Evolutionary conservation across 768 basidiomycete genomes (phyloP), one percentile per base, ranked within the genome.

Genomic region (Amanita subjunquillea): DNA sequence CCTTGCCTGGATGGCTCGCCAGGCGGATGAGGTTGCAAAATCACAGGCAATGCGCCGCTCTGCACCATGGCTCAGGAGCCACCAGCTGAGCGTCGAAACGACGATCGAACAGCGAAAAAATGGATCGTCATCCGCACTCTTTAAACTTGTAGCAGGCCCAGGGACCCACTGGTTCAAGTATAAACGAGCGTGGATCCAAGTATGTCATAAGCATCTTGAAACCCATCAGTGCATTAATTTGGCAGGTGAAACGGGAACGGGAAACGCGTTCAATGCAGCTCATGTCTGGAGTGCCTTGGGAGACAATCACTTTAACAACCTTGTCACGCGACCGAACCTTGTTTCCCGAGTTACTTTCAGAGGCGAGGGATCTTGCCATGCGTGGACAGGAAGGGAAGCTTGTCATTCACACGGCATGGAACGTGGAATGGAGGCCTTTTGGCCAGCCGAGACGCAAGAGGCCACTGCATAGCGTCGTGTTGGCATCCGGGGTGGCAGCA

Each of bases 341-440:
- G 20, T 97, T 99, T 65, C 79, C 91, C 1, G 60, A 72, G 40
- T 72, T 99, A 5, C 80, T 99, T 3, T 67, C 78, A 2, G 95
- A 99, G 65, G 95, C 96, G n/a, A 77, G 91, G 48, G 84, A 90
- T 61, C 72, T 94, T 38, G 94, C 92, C 0, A 77, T 95, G 73
- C 77, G 72, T 30, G 84, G 79, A 0, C 87, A 92, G 56, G 91
- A 95, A 65, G 95, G 94, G 47, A 93, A 93, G 62, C 90, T 95
- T 7, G 88, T 98, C 53, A 87, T 99, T 54, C 89, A 94, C 59
- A 96, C 93, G 1, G 91, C 95, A 3, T 96, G 94, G 92, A 92
- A 92, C 0, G 86, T 84, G 30, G 93, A 97, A 59, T 99, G 96
- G 96, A 77, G 82, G 55, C 92, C 90, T 6, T 97, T 99, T 62